Evolutionary conservation across 2,329 filamentous ascomycete species (phyloP), one percentile per base, ranked within the genome.

Genomic region (Alternaria gaisen): DNA sequence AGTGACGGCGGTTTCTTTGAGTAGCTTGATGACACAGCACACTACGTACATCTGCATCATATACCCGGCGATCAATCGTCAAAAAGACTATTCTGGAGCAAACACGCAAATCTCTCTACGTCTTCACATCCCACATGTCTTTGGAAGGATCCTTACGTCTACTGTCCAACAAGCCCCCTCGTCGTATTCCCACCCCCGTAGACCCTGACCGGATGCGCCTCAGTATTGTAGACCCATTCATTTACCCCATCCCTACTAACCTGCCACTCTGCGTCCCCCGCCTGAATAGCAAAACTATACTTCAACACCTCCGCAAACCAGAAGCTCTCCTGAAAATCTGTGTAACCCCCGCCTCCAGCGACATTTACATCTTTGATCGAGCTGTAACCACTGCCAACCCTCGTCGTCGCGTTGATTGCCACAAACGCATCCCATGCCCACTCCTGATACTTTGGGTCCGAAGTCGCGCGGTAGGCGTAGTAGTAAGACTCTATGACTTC

Each of bases 221-320:
- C 88, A 0, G 87, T 90, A 70, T 89, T 90, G 68, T 85, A 89
- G 10, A 90, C 87, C 72, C 83, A 90, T 30, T 79, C 71, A 64
- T 90, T 87, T 50, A 75, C 75, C 46, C 75, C 76, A n/a, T 82
- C 80, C 48, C 76, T 74, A 24, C 82, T 77, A 12, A 88, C 81
- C 71, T 89, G 86, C 82, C 84, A 89, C 53, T 82, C 81, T 20
- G 83, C 87, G 32, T 92, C 90, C 61, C 79, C 81, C 0, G 86
- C 84, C 42, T 71, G 87, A 60, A 91, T 91, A 69, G 96, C 76
- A 80, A 91, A 96, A 58, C 86, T 82, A 77, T 96, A 96, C 83
- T 97, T 97, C 77, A 97, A 76, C 64, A 93, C 90, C 82, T 97
- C 93, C 0, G 93, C 92, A 77, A 96, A 93, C 82, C 91, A 89